phyloP scores from a whole-genome alignment of 768 basidiomycete species.

The Suillus spraguei region DNA sequence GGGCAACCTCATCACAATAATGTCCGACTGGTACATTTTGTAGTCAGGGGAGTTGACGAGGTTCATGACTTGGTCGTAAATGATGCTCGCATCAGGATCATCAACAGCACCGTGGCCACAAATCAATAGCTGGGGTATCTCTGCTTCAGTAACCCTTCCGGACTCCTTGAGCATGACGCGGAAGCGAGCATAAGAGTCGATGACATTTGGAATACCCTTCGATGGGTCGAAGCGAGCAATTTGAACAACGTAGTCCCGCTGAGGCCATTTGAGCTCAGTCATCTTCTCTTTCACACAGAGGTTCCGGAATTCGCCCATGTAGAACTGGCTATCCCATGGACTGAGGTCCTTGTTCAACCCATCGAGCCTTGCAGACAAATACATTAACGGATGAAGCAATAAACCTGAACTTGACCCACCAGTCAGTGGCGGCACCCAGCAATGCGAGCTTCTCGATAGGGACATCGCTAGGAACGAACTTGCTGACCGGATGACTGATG shows the following conservation, averaged over 20 bases:
- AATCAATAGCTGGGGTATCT: slow-evolving; percentile 74
- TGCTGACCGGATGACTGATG: slow-evolving; percentile 92
- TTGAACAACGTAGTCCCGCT: slow-evolving; percentile 85
- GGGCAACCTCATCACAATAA: slow-evolving; percentile 76
- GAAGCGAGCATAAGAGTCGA: slow-evolving; percentile 88
- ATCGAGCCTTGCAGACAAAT: slow-evolving; percentile 62
- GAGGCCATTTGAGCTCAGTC: slow-evolving; percentile 76
- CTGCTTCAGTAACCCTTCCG: slow-evolving; percentile 44
- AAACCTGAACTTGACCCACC: slow-evolving; percentile 42
- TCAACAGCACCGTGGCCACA: slow-evolving; percentile 95
- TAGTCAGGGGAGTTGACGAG: slow-evolving; percentile 56
- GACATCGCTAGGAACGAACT: slow-evolving; percentile 90
- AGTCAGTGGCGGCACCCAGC: slow-evolving; percentile 84
- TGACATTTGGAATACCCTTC: slow-evolving; percentile 80
- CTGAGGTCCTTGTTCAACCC: slow-evolving; percentile 90
- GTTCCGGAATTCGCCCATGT: slow-evolving; percentile 87
- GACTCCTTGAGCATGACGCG: slow-evolving; percentile 59
- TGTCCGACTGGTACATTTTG: slow-evolving; percentile 57
- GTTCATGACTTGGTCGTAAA: slow-evolving; percentile 78
- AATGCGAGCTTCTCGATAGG: slow-evolving; percentile 69
- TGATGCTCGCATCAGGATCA: slow-evolving; percentile 93
- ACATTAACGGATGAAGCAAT: slow-evolving; percentile 9
- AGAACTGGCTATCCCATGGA: slow-evolving; percentile 81
- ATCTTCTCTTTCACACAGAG: slow-evolving; percentile 81
- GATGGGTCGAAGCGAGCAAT: slow-evolving; percentile 94